Base-by-base conservation (phyloP, 2,329 filamentous ascomycete species). In the Penicillium sp. region DNA sequence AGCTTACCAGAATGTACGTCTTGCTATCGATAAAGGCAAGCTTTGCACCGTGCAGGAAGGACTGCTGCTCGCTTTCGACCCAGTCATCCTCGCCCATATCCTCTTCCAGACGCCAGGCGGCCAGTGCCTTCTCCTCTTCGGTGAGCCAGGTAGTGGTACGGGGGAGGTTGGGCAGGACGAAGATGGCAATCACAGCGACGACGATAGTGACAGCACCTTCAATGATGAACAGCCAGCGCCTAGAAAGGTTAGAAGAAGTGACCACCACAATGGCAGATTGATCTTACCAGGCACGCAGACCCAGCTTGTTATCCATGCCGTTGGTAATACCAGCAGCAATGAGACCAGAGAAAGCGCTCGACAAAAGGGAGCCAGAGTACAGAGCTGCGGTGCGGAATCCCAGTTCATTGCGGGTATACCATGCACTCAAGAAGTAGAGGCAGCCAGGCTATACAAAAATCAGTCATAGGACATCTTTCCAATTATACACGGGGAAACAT, bases 321-420 rank as follows among this genome's bases (percentile, higher is more conserved):
- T 80, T 79, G 0, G 85, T 87, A 58, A 93, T 90, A 7, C 89
- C 87, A 0, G 86, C 86, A 1, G 85, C 83, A 40, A 89, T 85
- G 9, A 89, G 75, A 2, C 88, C 89, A 0, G 88, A 90, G 70
- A 92, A 92, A 1, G 90, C 89, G 4, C 89, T 89, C 0, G 88
- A 89, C 22, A 92, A 84, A 30, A 92, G 80, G 0, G 87, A 87
- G 0, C 89, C 90, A 0, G 88, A 86, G 73, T 82, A 84, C 42
- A 83, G 78, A 59, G 79, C 77, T 1, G 82, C 79, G 33, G 82
- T 83, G 7, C 83, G 74, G 44, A 79, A 74, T 0, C 79, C 79
- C 12, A 69, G 40, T 45, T 69, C 67, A 45, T 69, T 69, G 22
- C 67, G 62, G 4, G 67, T 69, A 22, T 69, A 69, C 67, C 67